These are phyloP conservation scores for Erigeron canadensis DNA, from an alignment of 129 eudicot species.

Conservation along the genomic window DNA sequence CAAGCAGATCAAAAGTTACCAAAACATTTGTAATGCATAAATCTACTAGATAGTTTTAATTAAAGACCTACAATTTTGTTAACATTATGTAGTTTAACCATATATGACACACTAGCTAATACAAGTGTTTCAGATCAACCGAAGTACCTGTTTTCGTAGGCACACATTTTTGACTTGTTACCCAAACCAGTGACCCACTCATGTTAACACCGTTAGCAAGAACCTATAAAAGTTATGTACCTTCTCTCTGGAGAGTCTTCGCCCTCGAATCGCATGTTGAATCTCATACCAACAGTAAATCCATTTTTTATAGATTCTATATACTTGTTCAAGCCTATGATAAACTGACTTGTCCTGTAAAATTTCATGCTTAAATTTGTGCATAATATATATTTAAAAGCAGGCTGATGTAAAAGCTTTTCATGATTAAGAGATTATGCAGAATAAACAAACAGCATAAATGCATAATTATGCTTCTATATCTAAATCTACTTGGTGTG, in stretches of 20 bases:
- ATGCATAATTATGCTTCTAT: not conserved
- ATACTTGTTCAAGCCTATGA: constrained; percentile 77
- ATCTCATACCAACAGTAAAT: constrained; percentile 73
- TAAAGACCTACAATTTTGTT: no score
- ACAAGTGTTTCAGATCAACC: no score
- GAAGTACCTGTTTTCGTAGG: no score
- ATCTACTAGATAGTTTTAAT: no score
- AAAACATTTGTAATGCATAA: no score
- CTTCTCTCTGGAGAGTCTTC: constrained; percentile 93
- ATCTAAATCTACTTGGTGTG: not conserved
- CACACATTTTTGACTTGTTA: not conserved
- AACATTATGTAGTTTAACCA: no score
- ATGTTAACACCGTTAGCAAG: not conserved
- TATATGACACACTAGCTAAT: no score
- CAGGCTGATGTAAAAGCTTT: not conserved
- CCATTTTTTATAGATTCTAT: constrained; percentile 68
- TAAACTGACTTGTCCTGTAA: constrained; percentile 90
- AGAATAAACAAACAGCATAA: not conserved
- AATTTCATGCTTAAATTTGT: not conserved
- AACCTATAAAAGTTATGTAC: constrained; percentile 36
- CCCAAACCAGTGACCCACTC: not conserved
- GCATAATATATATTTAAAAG: not conserved
- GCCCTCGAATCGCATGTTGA: constrained; percentile 92
- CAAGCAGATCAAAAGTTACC: not conserved
- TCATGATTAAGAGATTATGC: not conserved